A percentile compares a stretch with the other conserved stretches of the same genome.
Conservation (phyloP, 2,329 filamentous ascomycete species). For the Myriosclerotinia curreyana region DNA sequence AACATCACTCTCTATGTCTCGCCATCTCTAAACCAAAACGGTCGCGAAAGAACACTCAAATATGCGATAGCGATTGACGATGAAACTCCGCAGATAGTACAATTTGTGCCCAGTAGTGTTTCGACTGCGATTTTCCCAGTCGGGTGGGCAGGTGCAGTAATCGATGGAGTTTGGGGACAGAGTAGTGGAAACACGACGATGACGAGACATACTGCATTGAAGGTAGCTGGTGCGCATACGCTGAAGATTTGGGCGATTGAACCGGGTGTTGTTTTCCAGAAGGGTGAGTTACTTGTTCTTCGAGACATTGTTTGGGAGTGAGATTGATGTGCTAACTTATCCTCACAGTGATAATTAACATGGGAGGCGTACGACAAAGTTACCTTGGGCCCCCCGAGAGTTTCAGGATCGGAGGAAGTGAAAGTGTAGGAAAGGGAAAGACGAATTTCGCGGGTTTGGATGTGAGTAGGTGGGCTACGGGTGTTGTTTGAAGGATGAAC, state of each 20-base stretch:
- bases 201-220: constrained; percentile 32
- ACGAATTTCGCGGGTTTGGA: constrained; percentile 29
- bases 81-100: constrained; percentile 40
- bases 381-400: constrained; percentile 45
- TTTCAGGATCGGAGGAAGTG: constrained; percentile 30
- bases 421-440: constrained; percentile 26
- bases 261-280: constrained; percentile 42
- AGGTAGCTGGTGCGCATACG: constrained; percentile 34
- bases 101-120: constrained; percentile 31
- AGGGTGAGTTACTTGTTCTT: constrained; percentile 25
- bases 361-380: constrained; percentile 43
- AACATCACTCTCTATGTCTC: constrained; percentile 51
- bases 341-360: constrained; percentile 40
- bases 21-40: constrained; percentile 49
- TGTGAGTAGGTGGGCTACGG: constrained; percentile 5
- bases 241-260: constrained; percentile 41
- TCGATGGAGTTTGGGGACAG: constrained; percentile 34
- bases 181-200: constrained; percentile 34
- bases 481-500: not conserved
- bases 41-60: constrained; percentile 48
- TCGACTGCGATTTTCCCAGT: constrained; percentile 30
- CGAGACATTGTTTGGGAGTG: too few species aligned
- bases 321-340: not conserved
- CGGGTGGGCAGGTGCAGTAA: constrained; percentile 32
- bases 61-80: constrained; percentile 49